Conservation (phyloP, 2,329 filamentous ascomycete genomes). For the Alternaria conjuncta region DNA sequence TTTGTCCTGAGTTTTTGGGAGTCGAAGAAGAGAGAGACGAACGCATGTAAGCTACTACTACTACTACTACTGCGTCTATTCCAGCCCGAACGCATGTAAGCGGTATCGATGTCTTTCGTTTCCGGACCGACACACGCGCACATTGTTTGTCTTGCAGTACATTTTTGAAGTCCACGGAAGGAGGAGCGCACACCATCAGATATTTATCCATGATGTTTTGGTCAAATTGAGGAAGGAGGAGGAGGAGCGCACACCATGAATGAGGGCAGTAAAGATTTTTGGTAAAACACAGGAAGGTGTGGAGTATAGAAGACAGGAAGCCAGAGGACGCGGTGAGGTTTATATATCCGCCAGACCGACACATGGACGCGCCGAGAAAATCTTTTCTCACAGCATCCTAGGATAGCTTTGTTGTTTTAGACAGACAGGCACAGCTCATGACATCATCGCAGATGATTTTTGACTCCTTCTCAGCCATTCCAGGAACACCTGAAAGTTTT, state of each 20-base stretch:
- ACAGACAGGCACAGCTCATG: neutral
- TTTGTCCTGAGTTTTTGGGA: neutral
- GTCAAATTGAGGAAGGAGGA: neutral
- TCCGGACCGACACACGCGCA: neutral
- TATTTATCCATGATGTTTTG: neutral
- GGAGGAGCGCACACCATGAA: neutral
- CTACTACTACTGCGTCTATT: no score
- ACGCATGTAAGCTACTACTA: no score
- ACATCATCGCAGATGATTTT: fast-evolving
- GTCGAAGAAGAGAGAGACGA: neutral
- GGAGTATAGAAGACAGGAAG: neutral
- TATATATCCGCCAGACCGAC: neutral
- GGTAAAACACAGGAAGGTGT: neutral
- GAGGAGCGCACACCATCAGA: neutral
- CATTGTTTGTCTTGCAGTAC: neutral
- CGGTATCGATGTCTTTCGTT: neutral
- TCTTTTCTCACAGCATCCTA: neutral
- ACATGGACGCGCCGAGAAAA: fast-evolving
- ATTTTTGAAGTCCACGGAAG: neutral
- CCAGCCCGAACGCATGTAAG: no score
- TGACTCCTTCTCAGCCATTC: neutral
- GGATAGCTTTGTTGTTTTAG: fast-evolving
- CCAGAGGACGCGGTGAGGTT: neutral
- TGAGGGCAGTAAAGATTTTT: no score
- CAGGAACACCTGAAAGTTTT: fast-evolving